These are phyloP conservation scores for Hymenoscyphus repandus DNA, from an alignment of 2,329 filamentous ascomycete genomes.

Conservation along the genomic window DNA sequence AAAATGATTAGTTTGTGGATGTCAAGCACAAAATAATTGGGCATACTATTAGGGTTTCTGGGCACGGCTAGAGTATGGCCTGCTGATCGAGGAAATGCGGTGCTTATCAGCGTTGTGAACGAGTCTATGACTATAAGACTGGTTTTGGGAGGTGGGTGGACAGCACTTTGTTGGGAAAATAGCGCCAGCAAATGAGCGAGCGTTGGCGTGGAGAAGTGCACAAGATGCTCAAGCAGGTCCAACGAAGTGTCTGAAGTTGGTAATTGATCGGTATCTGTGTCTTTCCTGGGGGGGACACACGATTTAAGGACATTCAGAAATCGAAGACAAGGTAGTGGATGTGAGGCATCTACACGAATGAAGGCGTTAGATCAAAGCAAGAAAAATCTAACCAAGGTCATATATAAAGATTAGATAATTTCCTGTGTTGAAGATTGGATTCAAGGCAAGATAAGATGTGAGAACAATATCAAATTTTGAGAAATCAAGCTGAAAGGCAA, in stretches of 20 bases:
- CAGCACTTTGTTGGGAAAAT: slow-evolving; percentile 58
- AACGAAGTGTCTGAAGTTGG: slow-evolving; percentile 16
- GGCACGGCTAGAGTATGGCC: slow-evolving; percentile 28
- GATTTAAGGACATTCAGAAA: slow-evolving; percentile 40
- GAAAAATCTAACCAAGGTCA: background rate
- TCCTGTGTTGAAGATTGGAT: no score
- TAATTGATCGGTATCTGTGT: slow-evolving; percentile 1
- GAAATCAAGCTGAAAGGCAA: background rate
- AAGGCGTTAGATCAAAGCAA: background rate
- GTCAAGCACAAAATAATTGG: background rate
- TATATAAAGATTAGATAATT: background rate
- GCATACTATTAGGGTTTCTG: slow-evolving; percentile 24
- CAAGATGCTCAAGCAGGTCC: slow-evolving; percentile 46
- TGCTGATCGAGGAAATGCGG: slow-evolving; percentile 63
- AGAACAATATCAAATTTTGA: background rate
- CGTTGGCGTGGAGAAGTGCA: slow-evolving; percentile 56
- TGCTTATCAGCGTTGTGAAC: slow-evolving; percentile 69
- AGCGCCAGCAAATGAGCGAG: slow-evolving; percentile 67
- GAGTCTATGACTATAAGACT: slow-evolving; percentile 73
- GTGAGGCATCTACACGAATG: slow-evolving; percentile 27
- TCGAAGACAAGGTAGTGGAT: slow-evolving; percentile 40
- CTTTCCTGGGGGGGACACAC: slow-evolving; percentile 6
- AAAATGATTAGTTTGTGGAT: background rate
- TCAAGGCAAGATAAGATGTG: no score
- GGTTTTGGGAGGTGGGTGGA: slow-evolving; percentile 57